Base-by-base conservation (phyloP, 495 filamentous ascomycete genomes). In the Tuber microsphaerosporum region DNA sequence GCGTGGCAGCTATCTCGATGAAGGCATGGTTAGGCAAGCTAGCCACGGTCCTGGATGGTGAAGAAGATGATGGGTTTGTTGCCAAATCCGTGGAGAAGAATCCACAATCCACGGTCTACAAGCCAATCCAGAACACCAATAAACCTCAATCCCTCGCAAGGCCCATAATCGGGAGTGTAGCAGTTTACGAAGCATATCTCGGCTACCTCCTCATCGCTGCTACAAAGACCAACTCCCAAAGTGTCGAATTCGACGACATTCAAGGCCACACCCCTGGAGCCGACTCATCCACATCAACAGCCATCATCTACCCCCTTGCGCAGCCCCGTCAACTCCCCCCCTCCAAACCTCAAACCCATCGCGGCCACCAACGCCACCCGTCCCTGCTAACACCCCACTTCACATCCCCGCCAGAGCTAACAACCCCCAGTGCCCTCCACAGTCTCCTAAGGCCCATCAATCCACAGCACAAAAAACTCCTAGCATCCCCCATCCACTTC, bases 101-200 rank as follows among this genome's bases (percentile, higher is more conserved):
- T n/a, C 76, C 78, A 5, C 71, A 74, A 70, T 76, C 79, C 19
- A 70, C 69, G 45, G 73, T 83, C n/a, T 69, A 34, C 41, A 77
- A 75, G 68, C 73, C 74, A 16, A 78, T 83, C 70, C 72, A 81
- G 72, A 80, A 73, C 46, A 75, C 75, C 22, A 81, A 77, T 41
- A 77, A 70, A 42, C 65, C 44, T 48, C 43, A 61, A 19, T 42
- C 43, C 34, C 19, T 45, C 1, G 39, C 75, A 45, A 74, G 78
- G 2, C 70, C 81, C 14, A 73, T 82, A 9, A 17, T 70, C 22
- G 81, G 81, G 6, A 83, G 75, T 41, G 65, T 75, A 19, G 81
- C 77, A 17, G 56, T 82, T 12, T 82, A 83, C 17, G 81, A 83
- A 70, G 78, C 81, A 5, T 83, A 82, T 37, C 77, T 82, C 22